phyloP scores from a whole-genome alignment of 305 asterid species.

The Fraxinus sp. region DNA sequence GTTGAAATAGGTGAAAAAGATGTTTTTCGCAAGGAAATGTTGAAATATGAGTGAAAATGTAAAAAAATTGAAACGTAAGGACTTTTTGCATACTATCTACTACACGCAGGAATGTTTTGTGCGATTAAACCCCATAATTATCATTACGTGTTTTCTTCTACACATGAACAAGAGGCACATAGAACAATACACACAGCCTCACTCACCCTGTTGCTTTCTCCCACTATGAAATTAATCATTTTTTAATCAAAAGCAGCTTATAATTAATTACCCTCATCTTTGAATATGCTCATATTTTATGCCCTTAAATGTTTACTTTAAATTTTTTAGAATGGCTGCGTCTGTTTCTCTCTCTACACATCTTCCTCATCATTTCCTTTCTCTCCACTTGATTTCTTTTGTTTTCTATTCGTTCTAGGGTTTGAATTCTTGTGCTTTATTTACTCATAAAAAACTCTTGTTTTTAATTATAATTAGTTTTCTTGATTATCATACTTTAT shows the following conservation, averaged over 20 bases:
- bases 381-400: conserved; percentile 35
- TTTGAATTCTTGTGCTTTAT: conserved; percentile 30
- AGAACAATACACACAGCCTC: not conserved
- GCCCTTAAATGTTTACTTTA: conserved; percentile 24
- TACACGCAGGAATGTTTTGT: too few species aligned
- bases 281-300: not conserved
- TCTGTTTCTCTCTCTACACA: conserved; percentile 17
- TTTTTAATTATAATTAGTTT: not conserved
- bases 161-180: not conserved
- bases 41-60: too few species aligned
- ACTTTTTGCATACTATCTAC: too few species aligned
- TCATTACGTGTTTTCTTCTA: not conserved
- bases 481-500: conserved; percentile 24
- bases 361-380: conserved; percentile 13
- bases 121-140: too few species aligned
- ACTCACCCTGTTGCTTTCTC: not conserved
- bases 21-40: too few species aligned
- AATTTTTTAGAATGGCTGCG: conserved; percentile 23
- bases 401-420: conserved; percentile 35
- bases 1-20: too few species aligned
- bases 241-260: conserved; percentile 9
- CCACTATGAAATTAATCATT: not conserved
- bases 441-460: conserved; percentile 12
- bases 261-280: not conserved
- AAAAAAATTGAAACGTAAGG: too few species aligned